Evolutionary conservation across 257 asterid species (phyloP), one percentile per base, ranked within the genome.

Genomic region (Haberlea rhodopensis): DNA sequence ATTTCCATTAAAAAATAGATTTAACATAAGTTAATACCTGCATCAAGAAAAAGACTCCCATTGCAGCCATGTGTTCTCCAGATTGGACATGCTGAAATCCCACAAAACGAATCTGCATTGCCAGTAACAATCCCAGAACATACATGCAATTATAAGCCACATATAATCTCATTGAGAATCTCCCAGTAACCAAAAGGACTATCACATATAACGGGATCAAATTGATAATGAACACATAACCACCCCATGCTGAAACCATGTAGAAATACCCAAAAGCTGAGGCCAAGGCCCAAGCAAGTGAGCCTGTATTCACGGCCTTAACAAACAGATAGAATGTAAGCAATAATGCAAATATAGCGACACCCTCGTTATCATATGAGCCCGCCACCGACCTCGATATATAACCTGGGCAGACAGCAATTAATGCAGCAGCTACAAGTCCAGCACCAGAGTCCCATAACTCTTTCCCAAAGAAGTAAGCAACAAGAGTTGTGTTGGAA

Each of bases 181-280:
- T 89, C 74, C 97, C 99, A 20, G 80, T 83, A 68, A 94, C 75
- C 88, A 94, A 81, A 58, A 94, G 87, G 68, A 94, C 99, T 80
- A 94, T 9, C 63, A 89, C 99, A 45, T 94, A 94, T 51, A 94
- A 84, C 2, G 99, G 99, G 75, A 94, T 80, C 80, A 94, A 73
- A 78, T 94, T 94, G 73, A 94, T 94, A 74, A 94, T 94, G 84
- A 94, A 94, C 71, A 94, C 91, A 77, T 94, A 94, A 67, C 99
- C 99, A 73, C 99, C 99, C 97, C 99, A 94, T 5, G 99, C 97
- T 72, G 99, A 94, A 79, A 94, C 99, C 99, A 94, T 94, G 59
- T 94, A 94, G 71, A 94, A 94, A 69, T 94, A 94, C 68, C 95
- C 99, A 71, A 90, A 86, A 43, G 99, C 99, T 19, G 99, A 94